These are phyloP conservation scores for Kluyveromyces marxianus DNA, from an alignment of 1,139 yeast genomes.

Conservation along the genomic window DNA sequence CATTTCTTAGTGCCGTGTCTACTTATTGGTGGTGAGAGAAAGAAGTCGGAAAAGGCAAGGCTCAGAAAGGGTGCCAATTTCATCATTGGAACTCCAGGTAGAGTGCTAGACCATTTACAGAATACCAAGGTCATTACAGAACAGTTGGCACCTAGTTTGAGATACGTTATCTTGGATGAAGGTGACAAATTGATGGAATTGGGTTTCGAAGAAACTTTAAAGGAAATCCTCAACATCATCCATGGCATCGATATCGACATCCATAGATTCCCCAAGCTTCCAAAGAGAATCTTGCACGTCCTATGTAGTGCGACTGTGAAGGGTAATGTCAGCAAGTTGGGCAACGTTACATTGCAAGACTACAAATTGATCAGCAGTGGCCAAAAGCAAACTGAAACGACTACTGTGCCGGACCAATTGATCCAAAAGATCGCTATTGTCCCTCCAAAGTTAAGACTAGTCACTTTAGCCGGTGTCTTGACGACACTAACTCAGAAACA, in stretches of 20 bases:
- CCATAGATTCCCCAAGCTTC: slow-evolving; percentile 47
- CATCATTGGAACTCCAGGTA: slow-evolving; percentile 87
- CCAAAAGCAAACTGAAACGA: slow-evolving; percentile 30
- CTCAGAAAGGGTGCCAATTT: slow-evolving; percentile 84
- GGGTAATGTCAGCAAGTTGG: slow-evolving; percentile 69
- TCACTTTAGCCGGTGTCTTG: slow-evolving; percentile 63
- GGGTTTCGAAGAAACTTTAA: slow-evolving; percentile 90
- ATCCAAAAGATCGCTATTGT: slow-evolving; percentile 69
- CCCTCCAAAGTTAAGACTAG: slow-evolving; percentile 86
- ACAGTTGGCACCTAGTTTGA: slow-evolving; percentile 59
- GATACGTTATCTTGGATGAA: slow-evolving; percentile 87
- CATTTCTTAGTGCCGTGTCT: slow-evolving; percentile 86
- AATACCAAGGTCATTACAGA: slow-evolving; percentile 69
- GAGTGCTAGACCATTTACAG: slow-evolving; percentile 86
- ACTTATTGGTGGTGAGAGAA: slow-evolving; percentile 92
- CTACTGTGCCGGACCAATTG: slow-evolving; percentile 83
- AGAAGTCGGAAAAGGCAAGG: slow-evolving; percentile 86
- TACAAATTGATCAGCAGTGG: slow-evolving; percentile 58
- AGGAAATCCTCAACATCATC: slow-evolving; percentile 60
- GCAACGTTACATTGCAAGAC: slow-evolving; percentile 62
- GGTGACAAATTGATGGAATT: slow-evolving; percentile 92
- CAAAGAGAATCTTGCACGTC: slow-evolving; percentile 63
- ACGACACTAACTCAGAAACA: slow-evolving; percentile 37
- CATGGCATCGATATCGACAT: slow-evolving; percentile 40
- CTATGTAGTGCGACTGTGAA: slow-evolving; percentile 94